phyloP scores from a whole-genome alignment of 176 grass and related monocot species.

The Tillandsia fasciculata region DNA sequence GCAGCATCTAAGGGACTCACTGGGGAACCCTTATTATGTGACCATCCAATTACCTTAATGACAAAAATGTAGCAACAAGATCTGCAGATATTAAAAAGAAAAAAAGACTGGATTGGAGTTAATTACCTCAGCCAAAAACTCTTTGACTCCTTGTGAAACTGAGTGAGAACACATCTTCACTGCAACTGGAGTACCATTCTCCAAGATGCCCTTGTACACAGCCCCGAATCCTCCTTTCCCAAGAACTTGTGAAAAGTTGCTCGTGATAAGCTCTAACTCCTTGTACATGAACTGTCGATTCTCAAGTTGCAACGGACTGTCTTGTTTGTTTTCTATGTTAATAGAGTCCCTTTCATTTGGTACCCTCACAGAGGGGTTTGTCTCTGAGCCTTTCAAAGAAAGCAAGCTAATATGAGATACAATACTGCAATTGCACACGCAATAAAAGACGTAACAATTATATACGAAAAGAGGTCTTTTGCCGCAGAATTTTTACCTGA shows the following conservation, averaged over 20 bases:
- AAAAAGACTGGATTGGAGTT: background rate
- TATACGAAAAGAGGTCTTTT: too few species aligned
- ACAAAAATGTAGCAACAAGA: background rate
- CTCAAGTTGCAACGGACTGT: constrained; percentile 12
- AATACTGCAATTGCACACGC: background rate
- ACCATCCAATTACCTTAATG: background rate
- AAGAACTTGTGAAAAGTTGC: constrained; percentile 40
- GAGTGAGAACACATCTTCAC: constrained; percentile 43
- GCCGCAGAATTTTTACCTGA: background rate
- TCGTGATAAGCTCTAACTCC: constrained; percentile 37
- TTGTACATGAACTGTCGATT: constrained; percentile 43
- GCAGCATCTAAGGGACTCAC: too few species aligned
- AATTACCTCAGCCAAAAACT: constrained; percentile 57
- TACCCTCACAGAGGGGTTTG: background rate
- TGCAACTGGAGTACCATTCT: constrained; percentile 52
- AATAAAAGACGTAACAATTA: background rate
- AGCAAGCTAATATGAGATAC: background rate
- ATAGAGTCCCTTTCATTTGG: background rate
- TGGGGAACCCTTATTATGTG: background rate
- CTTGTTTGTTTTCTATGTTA: background rate
- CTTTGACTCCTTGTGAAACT: constrained; percentile 33
- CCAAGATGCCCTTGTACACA: constrained; percentile 39
- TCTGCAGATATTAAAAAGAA: background rate
- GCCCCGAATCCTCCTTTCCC: constrained; percentile 56
- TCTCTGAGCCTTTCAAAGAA: background rate